Base-by-base conservation (phyloP, 768 basidiomycete species). In the Amyloporia xantha region DNA sequence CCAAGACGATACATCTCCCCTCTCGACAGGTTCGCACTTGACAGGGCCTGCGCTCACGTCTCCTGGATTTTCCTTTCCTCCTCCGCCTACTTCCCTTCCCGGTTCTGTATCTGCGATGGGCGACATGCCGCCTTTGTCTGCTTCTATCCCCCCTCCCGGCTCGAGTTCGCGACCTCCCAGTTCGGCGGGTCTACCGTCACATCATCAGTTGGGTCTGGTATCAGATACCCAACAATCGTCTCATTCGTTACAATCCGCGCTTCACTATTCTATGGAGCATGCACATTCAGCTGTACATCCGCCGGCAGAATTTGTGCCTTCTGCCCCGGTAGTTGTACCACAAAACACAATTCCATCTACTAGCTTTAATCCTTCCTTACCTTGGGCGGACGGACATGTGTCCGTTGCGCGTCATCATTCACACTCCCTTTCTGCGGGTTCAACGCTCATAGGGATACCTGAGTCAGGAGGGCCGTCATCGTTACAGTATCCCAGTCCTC, bases 1-100 rank as follows among this genome's bases (percentile, higher is more conserved):
- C 4, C 68, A 62, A 43, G 75, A 77, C 28, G 76, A 75, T 26
- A 13, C 62, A 15, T 55, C 63, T 24, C 67, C 51, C 24, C 43
- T 59, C 24, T 17, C 52, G 5, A 15, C 54, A 44, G 36, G 48
- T 37, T 30, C 54, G 19, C 43, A 24, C 36, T 25, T 40, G 25
- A 35, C 54, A 50, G 51, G 50, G 5, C 52, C 62, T 20, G 49
- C 57, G 15, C 27, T 56, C 7, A 57, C 54, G 19, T 47, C 61
- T 7, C 50, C 58, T 0, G 39, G 57, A 12, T 69, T 70, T 46
- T 41, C 64, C 3, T 56, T 61, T 21, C 30, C 59, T 21, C 37
- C 55, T 19, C 48, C 54, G 3, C 39, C 51, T 21, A 24, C 51
- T 17, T 43, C 59, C 13, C 46, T 55, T 12, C 49, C 54, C 17